phyloP scores from a whole-genome alignment of 1,139 yeast genomes.

The Candida frijolesensis region DNA sequence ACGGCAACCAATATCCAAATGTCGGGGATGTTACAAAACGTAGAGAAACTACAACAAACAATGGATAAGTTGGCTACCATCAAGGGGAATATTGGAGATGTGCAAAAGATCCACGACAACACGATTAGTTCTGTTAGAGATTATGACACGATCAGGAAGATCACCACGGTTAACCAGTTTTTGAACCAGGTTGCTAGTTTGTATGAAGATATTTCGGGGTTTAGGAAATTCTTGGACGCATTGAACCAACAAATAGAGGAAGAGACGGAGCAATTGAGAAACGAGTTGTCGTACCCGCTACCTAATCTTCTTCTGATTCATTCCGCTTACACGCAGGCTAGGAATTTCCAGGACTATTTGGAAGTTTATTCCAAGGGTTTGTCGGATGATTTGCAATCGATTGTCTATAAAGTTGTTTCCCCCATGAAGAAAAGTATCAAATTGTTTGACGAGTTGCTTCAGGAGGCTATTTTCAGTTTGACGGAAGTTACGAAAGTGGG shows the following conservation, averaged over 20 bases:
- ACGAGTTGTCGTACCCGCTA: conserved; percentile 57
- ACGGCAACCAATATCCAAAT: conserved; percentile 65
- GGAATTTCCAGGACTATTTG: conserved; percentile 81
- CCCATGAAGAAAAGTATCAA: conserved; percentile 52
- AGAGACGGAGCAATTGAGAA: conserved; percentile 51
- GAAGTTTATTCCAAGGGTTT: conserved; percentile 52
- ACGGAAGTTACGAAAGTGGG: conserved; percentile 73
- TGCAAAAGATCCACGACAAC: conserved; percentile 58
- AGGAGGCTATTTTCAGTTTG: conserved; percentile 60
- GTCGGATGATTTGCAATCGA: conserved; percentile 71
- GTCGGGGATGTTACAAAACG: conserved; percentile 48
- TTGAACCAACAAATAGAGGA: conserved; percentile 56
- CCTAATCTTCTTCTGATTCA: conserved; percentile 69
- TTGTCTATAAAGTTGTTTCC: conserved; percentile 60
- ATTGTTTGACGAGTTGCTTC: conserved; percentile 66
- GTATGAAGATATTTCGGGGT: conserved; percentile 61
- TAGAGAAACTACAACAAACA: conserved; percentile 39
- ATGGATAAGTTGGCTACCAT: conserved; percentile 47
- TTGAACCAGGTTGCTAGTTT: conserved; percentile 70
- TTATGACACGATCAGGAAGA: conserved; percentile 58
- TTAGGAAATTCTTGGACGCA: conserved; percentile 51
- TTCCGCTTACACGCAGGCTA: conserved; percentile 63
- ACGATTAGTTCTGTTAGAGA: conserved; percentile 55
- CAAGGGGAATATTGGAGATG: conserved; percentile 57
- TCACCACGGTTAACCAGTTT: conserved; percentile 71